Evolutionary conservation across 768 basidiomycete genomes (phyloP).

Genomic region (Tephrocybe sp.): DNA sequence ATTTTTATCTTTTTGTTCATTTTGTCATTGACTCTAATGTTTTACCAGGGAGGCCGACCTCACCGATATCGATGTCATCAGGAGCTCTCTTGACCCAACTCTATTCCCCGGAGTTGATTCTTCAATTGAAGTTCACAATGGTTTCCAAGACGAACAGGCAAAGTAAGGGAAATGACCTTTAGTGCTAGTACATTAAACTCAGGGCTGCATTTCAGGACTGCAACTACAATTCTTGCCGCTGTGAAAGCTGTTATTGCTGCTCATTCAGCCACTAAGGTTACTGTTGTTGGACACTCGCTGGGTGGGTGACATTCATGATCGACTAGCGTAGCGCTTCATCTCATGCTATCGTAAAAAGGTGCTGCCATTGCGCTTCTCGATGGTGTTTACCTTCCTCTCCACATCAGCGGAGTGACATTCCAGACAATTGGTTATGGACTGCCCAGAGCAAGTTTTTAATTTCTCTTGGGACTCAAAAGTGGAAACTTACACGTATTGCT

Average conservation of each 20-base stretch:
- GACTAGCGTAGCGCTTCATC: background rate
- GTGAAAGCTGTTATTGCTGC: conserved; percentile 33
- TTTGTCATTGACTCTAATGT: background rate
- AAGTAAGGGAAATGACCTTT: conserved; percentile 22
- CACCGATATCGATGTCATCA: conserved; percentile 35
- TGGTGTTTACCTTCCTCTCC: conserved; percentile 50
- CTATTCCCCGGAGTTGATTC: conserved; percentile 46
- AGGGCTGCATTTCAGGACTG: conserved; percentile 29
- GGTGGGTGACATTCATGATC: conserved; percentile 18
- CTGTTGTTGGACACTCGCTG: conserved; percentile 46
- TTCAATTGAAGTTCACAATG: conserved; percentile 41
- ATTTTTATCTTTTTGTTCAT: background rate
- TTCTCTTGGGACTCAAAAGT: conserved; percentile 15
- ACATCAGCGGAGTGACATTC: conserved; percentile 38
- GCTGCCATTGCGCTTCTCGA: conserved; percentile 57
- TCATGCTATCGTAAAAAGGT: conserved; percentile 23
- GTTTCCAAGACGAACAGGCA: conserved; percentile 41
- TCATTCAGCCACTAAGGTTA: conserved; percentile 33
- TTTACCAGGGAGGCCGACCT: conserved; percentile 30
- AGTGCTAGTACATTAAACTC: background rate
- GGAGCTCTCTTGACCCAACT: conserved; percentile 28
- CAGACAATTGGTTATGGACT: conserved; percentile 37
- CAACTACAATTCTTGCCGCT: conserved; percentile 36
- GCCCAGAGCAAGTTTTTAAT: conserved; percentile 36
- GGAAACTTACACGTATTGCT: background rate